Percentiles rank a stretch among this genome's conserved stretches.
phyloP scores from a whole-genome alignment of 1,139 yeast species.

The Debaryomyces coudertii region DNA sequence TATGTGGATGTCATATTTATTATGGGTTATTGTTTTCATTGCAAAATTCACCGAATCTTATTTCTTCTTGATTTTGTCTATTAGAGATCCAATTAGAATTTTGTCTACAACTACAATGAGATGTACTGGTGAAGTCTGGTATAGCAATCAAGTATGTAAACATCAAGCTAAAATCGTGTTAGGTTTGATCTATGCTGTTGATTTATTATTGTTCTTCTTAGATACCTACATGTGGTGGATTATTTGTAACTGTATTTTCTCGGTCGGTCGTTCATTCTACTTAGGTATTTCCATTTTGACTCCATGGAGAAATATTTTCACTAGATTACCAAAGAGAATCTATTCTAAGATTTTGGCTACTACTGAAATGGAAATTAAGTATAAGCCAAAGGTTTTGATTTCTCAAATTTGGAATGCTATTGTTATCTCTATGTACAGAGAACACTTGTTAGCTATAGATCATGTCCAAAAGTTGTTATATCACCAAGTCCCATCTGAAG shows the following conservation, averaged over 20 bases:
- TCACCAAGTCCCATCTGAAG: slow-evolving; percentile 96
- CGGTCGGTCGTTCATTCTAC: slow-evolving; percentile 96
- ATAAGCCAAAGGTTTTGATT: slow-evolving; percentile 96
- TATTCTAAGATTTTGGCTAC: slow-evolving; percentile 97
- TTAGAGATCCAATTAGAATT: slow-evolving; percentile 91
- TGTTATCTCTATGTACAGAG: slow-evolving; percentile 98
- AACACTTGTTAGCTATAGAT: slow-evolving; percentile 94
- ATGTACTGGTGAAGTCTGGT: slow-evolving; percentile 88
- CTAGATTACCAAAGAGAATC: slow-evolving; percentile 97
- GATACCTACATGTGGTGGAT: slow-evolving; percentile 99
- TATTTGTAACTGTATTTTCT: slow-evolving; percentile 89
- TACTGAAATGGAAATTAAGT: slow-evolving; percentile 98
- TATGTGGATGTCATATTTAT: slow-evolving; percentile 93
- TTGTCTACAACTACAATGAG: slow-evolving; percentile 51
- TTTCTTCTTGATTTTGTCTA: slow-evolving; percentile 84
- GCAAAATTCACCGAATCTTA: slow-evolving; percentile 92
- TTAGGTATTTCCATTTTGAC: slow-evolving; percentile 97
- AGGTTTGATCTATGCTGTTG: slow-evolving; percentile 91
- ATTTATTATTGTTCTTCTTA: slow-evolving; percentile 91
- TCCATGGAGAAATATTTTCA: slow-evolving; percentile 98
- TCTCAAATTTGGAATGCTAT: slow-evolving; percentile 99
- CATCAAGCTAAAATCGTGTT: slow-evolving; percentile 87
- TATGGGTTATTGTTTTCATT: slow-evolving; percentile 86
- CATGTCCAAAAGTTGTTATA: slow-evolving; percentile 96
- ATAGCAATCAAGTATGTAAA: slow-evolving; percentile 69